A percentile compares a stretch with the other conserved stretches of the same genome.
phyloP scores from a whole-genome alignment of 805 yeast species.

The Cyberlindnera lachancei region DNA sequence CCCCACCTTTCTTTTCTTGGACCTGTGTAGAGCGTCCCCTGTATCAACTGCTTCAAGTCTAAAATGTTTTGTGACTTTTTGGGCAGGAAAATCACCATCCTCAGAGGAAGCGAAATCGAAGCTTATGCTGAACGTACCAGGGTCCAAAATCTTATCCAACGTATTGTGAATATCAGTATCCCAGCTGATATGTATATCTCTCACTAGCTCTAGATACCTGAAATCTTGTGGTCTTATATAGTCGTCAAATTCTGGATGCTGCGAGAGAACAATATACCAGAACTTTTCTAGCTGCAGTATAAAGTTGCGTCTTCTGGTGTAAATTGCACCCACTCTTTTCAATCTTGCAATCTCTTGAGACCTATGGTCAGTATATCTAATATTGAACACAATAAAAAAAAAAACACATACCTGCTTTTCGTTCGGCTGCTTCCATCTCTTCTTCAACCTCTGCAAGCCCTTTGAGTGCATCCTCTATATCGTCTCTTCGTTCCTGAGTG shows the following conservation, averaged over 20 bases:
- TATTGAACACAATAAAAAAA: no score
- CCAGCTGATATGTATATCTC: conserved; percentile 56
- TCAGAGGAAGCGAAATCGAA: conserved; percentile 45
- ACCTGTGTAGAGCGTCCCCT: conserved; percentile 5
- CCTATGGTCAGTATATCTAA: not conserved
- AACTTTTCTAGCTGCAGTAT: conserved; percentile 57
- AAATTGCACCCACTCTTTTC: conserved; percentile 48
- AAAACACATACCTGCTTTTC: conserved; percentile 37
- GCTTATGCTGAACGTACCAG: conserved; percentile 53
- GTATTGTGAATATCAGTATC: conserved; percentile 27
- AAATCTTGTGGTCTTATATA: conserved; percentile 70
- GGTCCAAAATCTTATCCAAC: conserved; percentile 29
- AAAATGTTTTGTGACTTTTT: conserved; percentile 55
- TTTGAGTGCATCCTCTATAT: conserved; percentile 33
- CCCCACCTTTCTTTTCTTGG: conserved; percentile 11
- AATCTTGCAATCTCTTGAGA: conserved; percentile 39
- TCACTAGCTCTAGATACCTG: conserved; percentile 61
- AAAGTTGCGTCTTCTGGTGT: conserved; percentile 46
- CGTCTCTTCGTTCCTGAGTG: not conserved
- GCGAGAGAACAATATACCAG: conserved; percentile 84
- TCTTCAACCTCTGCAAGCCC: conserved; percentile 51
- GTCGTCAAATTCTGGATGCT: conserved; percentile 79
- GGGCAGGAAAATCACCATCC: conserved; percentile 41
- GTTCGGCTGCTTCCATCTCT: conserved; percentile 52
- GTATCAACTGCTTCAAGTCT: conserved; percentile 26